A percentile compares a stretch with the other conserved stretches of the same genome.
phyloP scores from a whole-genome alignment of 495 filamentous ascomycete genomes.

The Chaetomidium leptoderma region DNA sequence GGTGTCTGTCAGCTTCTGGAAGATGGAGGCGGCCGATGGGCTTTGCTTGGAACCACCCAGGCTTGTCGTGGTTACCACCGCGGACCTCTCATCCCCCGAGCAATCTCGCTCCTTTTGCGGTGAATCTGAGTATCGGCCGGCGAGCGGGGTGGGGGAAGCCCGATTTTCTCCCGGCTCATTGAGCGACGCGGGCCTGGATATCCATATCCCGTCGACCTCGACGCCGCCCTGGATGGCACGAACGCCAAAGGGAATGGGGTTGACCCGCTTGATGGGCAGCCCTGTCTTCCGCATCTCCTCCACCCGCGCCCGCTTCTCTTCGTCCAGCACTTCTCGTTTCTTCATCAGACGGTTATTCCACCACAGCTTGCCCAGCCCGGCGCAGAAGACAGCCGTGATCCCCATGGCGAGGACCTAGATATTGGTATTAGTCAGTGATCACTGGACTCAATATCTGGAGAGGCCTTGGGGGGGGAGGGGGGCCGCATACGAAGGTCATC shows the following conservation, averaged over 20 bases:
- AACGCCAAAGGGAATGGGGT: constrained; percentile 82
- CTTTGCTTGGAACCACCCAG: constrained; percentile 28
- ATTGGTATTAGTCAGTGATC: constrained; percentile 21
- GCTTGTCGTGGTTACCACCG: constrained; percentile 17
- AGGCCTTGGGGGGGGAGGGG: background rate
- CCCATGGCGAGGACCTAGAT: constrained; percentile 43
- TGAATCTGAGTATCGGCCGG: constrained; percentile 18
- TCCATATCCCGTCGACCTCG: constrained; percentile 85
- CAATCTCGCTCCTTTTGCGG: constrained; percentile 16
- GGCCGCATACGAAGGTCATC: constrained; percentile 71
- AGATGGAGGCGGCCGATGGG: constrained; percentile 26
- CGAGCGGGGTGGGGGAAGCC: constrained; percentile 35
- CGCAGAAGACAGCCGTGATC: constrained; percentile 49
- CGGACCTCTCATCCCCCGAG: constrained; percentile 16
- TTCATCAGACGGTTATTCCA: constrained; percentile 61
- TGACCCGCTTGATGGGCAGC: constrained; percentile 39
- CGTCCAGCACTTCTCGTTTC: constrained; percentile 62
- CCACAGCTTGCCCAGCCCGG: constrained; percentile 53
- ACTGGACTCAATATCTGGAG: background rate
- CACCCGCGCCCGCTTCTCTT: constrained; percentile 56
- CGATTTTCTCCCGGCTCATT: constrained; percentile 27
- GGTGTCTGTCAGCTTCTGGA: constrained; percentile 24
- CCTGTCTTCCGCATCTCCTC: constrained; percentile 52
- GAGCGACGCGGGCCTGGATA: constrained; percentile 63
- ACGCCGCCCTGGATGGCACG: constrained; percentile 83